A percentile compares a stretch with the other conserved stretches of the same genome.
These are phyloP conservation scores for Isatis lusitanica DNA, from an alignment of 441 rosid species.

Conservation along the genomic window DNA sequence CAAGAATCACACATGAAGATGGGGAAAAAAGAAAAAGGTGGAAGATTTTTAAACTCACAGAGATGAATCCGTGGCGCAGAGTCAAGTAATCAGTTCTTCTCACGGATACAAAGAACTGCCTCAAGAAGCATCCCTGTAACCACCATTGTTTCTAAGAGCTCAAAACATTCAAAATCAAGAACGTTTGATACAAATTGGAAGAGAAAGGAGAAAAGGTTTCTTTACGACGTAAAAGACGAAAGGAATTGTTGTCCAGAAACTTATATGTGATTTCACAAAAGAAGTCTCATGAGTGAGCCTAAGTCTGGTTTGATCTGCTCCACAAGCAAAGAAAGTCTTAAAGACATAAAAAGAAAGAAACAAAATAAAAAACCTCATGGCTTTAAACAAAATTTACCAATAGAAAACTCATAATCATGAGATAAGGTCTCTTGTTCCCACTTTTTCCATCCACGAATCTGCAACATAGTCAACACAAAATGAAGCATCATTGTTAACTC, in stretches of 20 bases:
- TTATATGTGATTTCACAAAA: slow-evolving; percentile 75
- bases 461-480: slow-evolving; percentile 4
- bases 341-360: background rate
- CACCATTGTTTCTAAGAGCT: background rate
- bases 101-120: slow-evolving; percentile 87
- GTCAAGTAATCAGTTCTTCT: slow-evolving; percentile 77
- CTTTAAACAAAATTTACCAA: slow-evolving; percentile 41
- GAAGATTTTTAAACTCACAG: slow-evolving; percentile 51
- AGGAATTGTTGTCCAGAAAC: slow-evolving; percentile 86
- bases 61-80: slow-evolving; percentile 81
- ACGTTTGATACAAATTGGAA: background rate
- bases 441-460: slow-evolving; percentile 81
- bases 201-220: slow-evolving; percentile 1
- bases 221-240: slow-evolving; percentile 80
- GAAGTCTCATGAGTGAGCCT: slow-evolving; percentile 91
- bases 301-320: slow-evolving; percentile 81
- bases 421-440: slow-evolving; percentile 87
- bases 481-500: background rate
- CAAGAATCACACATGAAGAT: slow-evolving; percentile 9
- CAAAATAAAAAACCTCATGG: background rate
- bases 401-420: slow-evolving; percentile 68
- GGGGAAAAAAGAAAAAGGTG: background rate
- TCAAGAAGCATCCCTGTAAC: slow-evolving; percentile 80
- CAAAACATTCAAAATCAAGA: slow-evolving; percentile 6
- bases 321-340: background rate